These are phyloP conservation scores for Drechmeria coniospora DNA, from an alignment of 2,329 filamentous ascomycete species.

Conservation along the genomic window DNA sequence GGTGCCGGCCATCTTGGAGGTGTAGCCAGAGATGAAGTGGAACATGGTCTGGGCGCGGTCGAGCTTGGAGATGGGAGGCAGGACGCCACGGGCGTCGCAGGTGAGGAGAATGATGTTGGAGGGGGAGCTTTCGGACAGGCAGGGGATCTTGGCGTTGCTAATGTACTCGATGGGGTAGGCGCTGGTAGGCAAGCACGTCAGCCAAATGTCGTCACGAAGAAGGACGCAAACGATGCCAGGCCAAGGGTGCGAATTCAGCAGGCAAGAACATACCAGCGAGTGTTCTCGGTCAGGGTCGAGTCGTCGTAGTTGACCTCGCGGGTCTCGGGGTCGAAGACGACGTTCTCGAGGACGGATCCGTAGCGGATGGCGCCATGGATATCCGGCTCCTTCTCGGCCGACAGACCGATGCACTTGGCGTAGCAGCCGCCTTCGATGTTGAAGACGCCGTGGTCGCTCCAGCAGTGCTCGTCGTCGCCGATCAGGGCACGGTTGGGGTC, in stretches of 20 bases:
- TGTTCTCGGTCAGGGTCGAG: constrained; percentile 91
- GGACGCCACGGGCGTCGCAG: constrained; percentile 91
- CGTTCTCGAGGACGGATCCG: constrained; percentile 95
- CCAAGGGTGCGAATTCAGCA: background rate
- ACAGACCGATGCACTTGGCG: constrained; percentile 95
- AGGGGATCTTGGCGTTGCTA: constrained; percentile 95
- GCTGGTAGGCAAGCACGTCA: constrained; percentile 12
- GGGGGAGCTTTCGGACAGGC: constrained; percentile 73
- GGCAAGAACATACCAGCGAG: constrained; percentile 44
- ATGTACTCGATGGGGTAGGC: constrained; percentile 99
- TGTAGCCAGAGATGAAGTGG: constrained; percentile 99
- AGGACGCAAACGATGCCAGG: no score
- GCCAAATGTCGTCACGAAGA: no score
- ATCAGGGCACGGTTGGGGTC: constrained; percentile 94
- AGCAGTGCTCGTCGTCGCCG: constrained; percentile 99
- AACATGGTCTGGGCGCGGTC: constrained; percentile 95
- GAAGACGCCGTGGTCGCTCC: constrained; percentile 92
- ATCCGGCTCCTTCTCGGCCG: constrained; percentile 97
- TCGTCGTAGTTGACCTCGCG: constrained; percentile 94
- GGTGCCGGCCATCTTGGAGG: constrained; percentile 98
- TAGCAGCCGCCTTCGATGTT: constrained; percentile 99
- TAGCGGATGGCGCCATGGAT: constrained; percentile 93
- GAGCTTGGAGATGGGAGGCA: constrained; percentile 96
- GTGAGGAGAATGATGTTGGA: constrained; percentile 97
- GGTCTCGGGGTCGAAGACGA: constrained; percentile 85